Conservation (phyloP, 2,329 filamentous ascomycete genomes). For the Sclerotinia borealis region DNA sequence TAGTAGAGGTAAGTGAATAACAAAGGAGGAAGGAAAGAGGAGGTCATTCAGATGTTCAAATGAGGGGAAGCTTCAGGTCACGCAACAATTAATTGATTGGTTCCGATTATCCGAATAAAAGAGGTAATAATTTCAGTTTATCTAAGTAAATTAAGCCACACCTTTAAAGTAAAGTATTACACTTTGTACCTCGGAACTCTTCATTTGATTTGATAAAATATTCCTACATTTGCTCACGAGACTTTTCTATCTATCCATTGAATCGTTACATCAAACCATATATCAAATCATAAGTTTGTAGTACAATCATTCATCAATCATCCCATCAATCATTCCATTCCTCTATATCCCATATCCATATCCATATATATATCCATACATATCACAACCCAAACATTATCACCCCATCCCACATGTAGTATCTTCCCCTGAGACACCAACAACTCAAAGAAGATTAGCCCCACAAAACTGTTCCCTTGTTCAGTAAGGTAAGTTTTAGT, state of each 20-base stretch:
- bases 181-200: neutral
- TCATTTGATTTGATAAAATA: neutral
- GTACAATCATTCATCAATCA: neutral
- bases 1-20: neutral
- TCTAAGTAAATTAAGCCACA: neutral
- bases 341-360: neutral
- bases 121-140: neutral
- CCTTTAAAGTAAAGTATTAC: neutral
- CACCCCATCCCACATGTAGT: neutral
- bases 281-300: neutral
- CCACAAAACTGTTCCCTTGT: neutral
- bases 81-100: neutral
- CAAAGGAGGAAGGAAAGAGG: slow-evolving; percentile 3
- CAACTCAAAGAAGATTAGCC: neutral
- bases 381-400: no score
- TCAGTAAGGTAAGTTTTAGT: neutral
- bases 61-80: slow-evolving; percentile 1
- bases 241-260: neutral
- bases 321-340: no score
- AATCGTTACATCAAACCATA: neutral
- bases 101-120: neutral
- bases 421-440: neutral
- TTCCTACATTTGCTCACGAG: neutral
- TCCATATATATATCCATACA: no score
- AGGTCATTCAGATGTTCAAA: neutral